These are phyloP conservation scores for Colletotrichum musae DNA, from an alignment of 2,329 filamentous ascomycete species.

Conservation along the genomic window DNA sequence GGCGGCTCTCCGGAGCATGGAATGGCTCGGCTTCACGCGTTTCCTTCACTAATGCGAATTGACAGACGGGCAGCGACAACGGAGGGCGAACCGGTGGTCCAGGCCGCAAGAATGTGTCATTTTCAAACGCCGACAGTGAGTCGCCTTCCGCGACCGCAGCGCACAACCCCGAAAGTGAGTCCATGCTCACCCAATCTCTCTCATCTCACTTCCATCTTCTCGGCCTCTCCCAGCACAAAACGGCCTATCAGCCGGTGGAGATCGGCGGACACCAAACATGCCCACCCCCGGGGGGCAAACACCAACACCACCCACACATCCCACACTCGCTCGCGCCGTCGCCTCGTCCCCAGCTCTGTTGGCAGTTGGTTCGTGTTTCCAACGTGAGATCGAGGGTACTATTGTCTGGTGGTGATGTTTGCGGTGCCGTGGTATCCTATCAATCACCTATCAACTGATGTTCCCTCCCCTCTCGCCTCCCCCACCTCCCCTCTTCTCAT, in stretches of 20 bases:
- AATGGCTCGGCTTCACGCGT: background rate
- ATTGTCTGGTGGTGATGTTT: background rate
- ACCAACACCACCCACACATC: slow-evolving; percentile 12
- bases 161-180: background rate
- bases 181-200: background rate
- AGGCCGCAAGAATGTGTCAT: slow-evolving; percentile 6
- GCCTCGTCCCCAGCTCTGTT: background rate
- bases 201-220: slow-evolving; percentile 6
- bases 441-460: slow-evolving; percentile 2
- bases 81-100: slow-evolving; percentile 6
- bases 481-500: background rate
- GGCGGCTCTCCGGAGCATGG: slow-evolving; percentile 16
- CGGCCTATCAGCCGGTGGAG: slow-evolving; percentile 34
- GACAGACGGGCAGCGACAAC: slow-evolving; percentile 1
- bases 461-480: background rate
- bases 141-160: background rate
- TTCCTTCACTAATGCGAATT: background rate
- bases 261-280: slow-evolving; percentile 6
- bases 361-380: slow-evolving; percentile 4
- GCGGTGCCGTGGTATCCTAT: slow-evolving; percentile 29
- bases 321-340: background rate
- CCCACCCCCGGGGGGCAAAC: slow-evolving; percentile 17
- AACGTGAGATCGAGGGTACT: slow-evolving; percentile 7
- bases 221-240: slow-evolving; percentile 17
- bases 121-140: background rate